phyloP scores from a whole-genome alignment of 768 basidiomycete genomes.

The Roridomyces roridus region DNA sequence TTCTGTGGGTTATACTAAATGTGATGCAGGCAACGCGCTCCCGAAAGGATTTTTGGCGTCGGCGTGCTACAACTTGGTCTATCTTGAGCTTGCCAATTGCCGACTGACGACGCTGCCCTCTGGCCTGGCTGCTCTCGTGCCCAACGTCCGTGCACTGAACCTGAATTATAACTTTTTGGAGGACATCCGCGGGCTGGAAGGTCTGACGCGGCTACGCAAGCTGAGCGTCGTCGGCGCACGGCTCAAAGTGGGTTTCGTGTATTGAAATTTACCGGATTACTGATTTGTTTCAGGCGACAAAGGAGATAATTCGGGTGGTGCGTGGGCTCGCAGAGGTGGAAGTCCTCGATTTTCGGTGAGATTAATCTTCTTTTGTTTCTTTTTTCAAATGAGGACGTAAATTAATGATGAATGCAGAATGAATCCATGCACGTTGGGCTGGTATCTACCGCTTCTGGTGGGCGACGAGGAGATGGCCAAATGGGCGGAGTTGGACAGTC shows the following conservation, averaged over 20 bases:
- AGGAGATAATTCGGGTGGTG: slow-evolving; percentile 74
- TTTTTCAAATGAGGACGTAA: slow-evolving; percentile 1
- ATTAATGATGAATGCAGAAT: slow-evolving; percentile 51
- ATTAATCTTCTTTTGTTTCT: slow-evolving; percentile 4
- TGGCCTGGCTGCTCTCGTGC: slow-evolving; percentile 67
- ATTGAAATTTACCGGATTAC: background rate
- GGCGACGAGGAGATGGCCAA: slow-evolving; percentile 38
- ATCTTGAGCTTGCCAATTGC: slow-evolving; percentile 91
- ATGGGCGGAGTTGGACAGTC: slow-evolving; percentile 83
- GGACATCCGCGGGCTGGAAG: slow-evolving; percentile 68
- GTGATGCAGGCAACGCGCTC: slow-evolving; percentile 71
- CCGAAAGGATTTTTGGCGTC: slow-evolving; percentile 65
- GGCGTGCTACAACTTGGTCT: slow-evolving; percentile 87
- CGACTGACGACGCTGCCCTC: slow-evolving; percentile 77
- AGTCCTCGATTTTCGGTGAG: slow-evolving; percentile 90
- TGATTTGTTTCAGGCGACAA: slow-evolving; percentile 50
- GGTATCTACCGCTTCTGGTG: slow-evolving; percentile 91
- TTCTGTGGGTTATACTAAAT: slow-evolving; percentile 4
- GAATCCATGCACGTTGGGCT: slow-evolving; percentile 96
- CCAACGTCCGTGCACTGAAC: slow-evolving; percentile 91
- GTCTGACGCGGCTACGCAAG: slow-evolving; percentile 78
- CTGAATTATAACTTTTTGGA: slow-evolving; percentile 97
- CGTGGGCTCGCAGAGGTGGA: slow-evolving; percentile 80
- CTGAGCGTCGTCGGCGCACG: slow-evolving; percentile 87
- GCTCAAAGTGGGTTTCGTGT: slow-evolving; percentile 45